A percentile compares a stretch with the other conserved stretches of the same genome.
phyloP scores from a whole-genome alignment of 1,139 yeast genomes.

The Geotrichum histeridarum region DNA sequence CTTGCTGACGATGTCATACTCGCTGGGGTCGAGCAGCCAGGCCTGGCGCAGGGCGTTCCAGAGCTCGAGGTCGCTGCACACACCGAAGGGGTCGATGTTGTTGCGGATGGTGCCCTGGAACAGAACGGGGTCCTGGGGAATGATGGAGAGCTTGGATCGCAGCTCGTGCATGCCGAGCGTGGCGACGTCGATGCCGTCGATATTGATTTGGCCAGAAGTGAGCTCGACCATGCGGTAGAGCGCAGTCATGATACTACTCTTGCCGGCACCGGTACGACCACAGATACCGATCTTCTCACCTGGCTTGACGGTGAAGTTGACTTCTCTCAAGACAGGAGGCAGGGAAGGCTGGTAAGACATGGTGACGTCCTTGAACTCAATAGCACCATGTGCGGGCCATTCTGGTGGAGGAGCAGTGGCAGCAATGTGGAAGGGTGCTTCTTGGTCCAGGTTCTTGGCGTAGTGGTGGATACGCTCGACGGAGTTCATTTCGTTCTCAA shows the following conservation, averaged over 20 bases:
- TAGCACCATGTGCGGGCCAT: slow-evolving; percentile 60
- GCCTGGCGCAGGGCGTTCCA: slow-evolving; percentile 58
- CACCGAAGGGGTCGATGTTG: slow-evolving; percentile 63
- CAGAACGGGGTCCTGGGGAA: slow-evolving; percentile 73
- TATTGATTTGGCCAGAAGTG: slow-evolving; percentile 46
- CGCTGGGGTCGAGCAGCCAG: slow-evolving; percentile 50
- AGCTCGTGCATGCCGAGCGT: slow-evolving; percentile 53
- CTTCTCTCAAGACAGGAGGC: slow-evolving; percentile 62
- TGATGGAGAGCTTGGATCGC: slow-evolving; percentile 59
- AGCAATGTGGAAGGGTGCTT: slow-evolving; percentile 49
- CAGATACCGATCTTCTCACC: slow-evolving; percentile 70
- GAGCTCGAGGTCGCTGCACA: slow-evolving; percentile 48
- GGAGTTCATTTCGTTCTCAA: slow-evolving; percentile 79
- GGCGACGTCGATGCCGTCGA: slow-evolving; percentile 59
- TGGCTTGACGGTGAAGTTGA: slow-evolving; percentile 45
- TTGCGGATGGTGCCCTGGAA: slow-evolving; percentile 62
- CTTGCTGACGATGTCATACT: slow-evolving; percentile 32
- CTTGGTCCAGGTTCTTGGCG: slow-evolving; percentile 63
- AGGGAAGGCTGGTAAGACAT: slow-evolving; percentile 71
- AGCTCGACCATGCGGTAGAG: slow-evolving; percentile 59
- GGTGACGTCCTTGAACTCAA: slow-evolving; percentile 53
- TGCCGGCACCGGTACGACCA: slow-evolving; percentile 81
- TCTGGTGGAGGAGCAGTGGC: slow-evolving; percentile 53
- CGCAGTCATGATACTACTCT: slow-evolving; percentile 63
- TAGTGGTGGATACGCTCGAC: slow-evolving; percentile 76